These are phyloP conservation scores for Aspergillus bombycis DNA, from an alignment of 2,329 filamentous ascomycete species.

Conservation along the genomic window DNA sequence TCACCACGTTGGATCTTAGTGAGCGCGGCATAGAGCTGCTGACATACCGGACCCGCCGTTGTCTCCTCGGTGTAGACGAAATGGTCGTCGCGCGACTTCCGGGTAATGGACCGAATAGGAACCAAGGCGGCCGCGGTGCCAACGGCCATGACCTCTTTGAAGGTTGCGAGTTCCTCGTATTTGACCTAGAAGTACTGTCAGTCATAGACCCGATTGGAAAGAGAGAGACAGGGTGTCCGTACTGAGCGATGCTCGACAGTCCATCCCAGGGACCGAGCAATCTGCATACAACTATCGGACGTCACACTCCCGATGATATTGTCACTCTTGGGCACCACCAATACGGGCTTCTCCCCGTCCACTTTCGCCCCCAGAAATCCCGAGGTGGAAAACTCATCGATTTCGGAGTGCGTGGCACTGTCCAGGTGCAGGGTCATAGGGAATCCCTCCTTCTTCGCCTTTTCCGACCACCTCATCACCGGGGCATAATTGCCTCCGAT, in stretches of 20 bases:
- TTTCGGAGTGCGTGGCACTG: conserved; percentile 30
- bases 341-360: conserved; percentile 17
- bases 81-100: conserved; percentile 15
- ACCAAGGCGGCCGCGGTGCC: conserved; percentile 31
- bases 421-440: conserved; percentile 40
- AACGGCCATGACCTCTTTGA: conserved; percentile 30
- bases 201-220: not conserved
- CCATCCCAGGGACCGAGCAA: conserved; percentile 37
- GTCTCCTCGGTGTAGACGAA: not conserved
- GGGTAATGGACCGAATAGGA: conserved; percentile 31
- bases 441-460: conserved; percentile 35
- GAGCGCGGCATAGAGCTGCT: not conserved
- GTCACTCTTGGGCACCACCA: conserved; percentile 35
- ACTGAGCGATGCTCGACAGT: conserved; percentile 33
- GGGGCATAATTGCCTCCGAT: conserved; percentile 45
- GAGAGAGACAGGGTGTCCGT: not conserved
- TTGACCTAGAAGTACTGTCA: conserved; percentile 12
- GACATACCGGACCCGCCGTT: not conserved
- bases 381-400: conserved; percentile 42
- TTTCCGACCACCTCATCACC: conserved; percentile 34
- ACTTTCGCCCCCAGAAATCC: conserved; percentile 38
- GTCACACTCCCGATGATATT: conserved; percentile 37
- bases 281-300: conserved; percentile 24
- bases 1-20: not conserved
- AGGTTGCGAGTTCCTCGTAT: conserved; percentile 26